Base-by-base conservation (phyloP, 306 rosid genomes). In the Cucumis cinereus region DNA sequence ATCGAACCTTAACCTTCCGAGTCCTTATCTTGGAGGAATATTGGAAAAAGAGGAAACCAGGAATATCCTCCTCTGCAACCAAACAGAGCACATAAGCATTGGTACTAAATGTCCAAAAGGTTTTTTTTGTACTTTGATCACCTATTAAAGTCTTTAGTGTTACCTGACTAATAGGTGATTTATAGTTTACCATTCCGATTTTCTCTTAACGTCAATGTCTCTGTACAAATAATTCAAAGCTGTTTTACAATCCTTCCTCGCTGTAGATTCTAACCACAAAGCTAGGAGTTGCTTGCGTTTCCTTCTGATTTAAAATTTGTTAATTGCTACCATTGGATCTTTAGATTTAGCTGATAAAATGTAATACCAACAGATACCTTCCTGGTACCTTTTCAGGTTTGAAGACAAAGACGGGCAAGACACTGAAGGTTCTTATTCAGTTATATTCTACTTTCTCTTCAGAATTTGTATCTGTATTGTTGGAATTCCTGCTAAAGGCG, bases 361-460 rank as follows among this genome's bases (percentile, higher is more conserved):
- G 52, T 69, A 79, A 7, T 35, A 24, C 10, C 28, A 50, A 71
- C 11, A 52, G 16, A 26, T 50, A n/a, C 41, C 79, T 78, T 2
- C 16, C 50, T 45, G 50, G 55, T 16, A 77, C 56, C 28, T 57
- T 82, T 88, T 81, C 92, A 92, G 98, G 89, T 81, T 74, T 84
- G 35, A 92, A 89, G 87, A 89, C 85, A 80, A 88, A 84, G 82
- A 54, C 76, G 22, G 35, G 63, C 2, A 90, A 85, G 85, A 80
- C 80, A 50, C 76, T 89, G 73, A 95, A 89, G 84, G 77, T 81
- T 83, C 84, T 95, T 74, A 82, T 83, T 72, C 85, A 68, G 80
- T 80, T 95, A 72, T 92, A 89, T 80, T 83, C 96, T 24, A 86
- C 92, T 63, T 90, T 77, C 86, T 90, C 97, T 75, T 85, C 90